Percentiles rank a stretch among this genome's conserved stretches.
Evolutionary conservation across 129 eudicot species (phyloP).

Genomic region (Smallanthus sonchifolius): DNA sequence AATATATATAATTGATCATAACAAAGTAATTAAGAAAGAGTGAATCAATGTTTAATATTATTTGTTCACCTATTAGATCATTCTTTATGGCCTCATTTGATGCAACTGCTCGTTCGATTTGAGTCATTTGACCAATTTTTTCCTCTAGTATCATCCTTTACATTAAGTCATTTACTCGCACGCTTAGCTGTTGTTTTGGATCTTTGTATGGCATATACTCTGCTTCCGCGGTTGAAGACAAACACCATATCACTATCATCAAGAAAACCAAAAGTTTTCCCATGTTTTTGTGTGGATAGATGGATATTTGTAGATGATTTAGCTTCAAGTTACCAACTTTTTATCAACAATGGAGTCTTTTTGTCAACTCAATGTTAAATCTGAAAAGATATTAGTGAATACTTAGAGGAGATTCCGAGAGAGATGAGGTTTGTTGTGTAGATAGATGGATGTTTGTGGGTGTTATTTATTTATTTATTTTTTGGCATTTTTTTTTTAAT

Average conservation of each 20-base stretch:
- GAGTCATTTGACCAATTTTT: slow-evolving; percentile 78
- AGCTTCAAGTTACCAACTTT: neutral
- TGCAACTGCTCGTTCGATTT: slow-evolving; percentile 53
- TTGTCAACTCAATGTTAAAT: neutral
- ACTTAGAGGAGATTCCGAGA: neutral
- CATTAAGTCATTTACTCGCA: slow-evolving; percentile 50
- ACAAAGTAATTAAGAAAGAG: neutral
- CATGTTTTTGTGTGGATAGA: slow-evolving; percentile 4
- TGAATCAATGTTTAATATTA: neutral
- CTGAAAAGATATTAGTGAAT: neutral
- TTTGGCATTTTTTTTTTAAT: neutral
- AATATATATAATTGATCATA: neutral
- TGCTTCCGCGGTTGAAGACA: slow-evolving; percentile 36
- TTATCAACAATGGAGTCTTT: neutral
- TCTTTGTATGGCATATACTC: slow-evolving; percentile 49
- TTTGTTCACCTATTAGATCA: slow-evolving; percentile 46
- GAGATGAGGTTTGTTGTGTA: neutral
- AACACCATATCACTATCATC: slow-evolving; percentile 33
- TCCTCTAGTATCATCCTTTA: slow-evolving; percentile 60
- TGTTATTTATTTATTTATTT: neutral
- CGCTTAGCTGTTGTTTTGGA: slow-evolving; percentile 44
- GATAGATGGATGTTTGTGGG: slow-evolving; percentile 20
- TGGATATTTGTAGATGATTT: no score
- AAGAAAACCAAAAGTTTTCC: slow-evolving; percentile 7
- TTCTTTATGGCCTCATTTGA: slow-evolving; percentile 46